Base-by-base conservation (phyloP, 495 filamentous ascomycete species). In the Penicillium robsamsonii region DNA sequence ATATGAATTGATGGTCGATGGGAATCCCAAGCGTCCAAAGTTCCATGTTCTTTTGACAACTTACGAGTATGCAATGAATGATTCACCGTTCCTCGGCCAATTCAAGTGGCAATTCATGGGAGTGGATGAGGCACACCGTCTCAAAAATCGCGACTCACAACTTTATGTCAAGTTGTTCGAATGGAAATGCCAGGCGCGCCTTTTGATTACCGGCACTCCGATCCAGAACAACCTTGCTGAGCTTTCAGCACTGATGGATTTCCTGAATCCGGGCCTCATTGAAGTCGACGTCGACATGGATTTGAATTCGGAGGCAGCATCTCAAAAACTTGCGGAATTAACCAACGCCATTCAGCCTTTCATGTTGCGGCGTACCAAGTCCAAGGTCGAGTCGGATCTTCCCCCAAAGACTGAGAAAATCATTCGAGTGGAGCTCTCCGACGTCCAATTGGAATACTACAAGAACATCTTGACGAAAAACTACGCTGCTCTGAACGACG, bases 321-420 rank as follows among this genome's bases (percentile, higher is more conserved):
- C 85, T 29, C 72, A 81, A 53, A 89, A 90, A 62, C 74, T 90
- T 22, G 81, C 79, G 10, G 86, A 91, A 57, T 75, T 96, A 42
- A 90, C 87, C 18, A 75, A 80, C 6, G 79, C 87, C 4, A 92
- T 97, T 61, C 81, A 88, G 25, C 93, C 93, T 3, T 96, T 87
- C 65, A 97, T 99, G 79, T 76, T 99, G 40, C 88, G 94, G n/a
- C 89, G 94, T 17, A 96, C 94, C 9, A 99, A 99, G 71, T 89
- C 94, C 58, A 96, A 90, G 41, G 94, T 99, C 10, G 94, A 97
- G 68, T 94, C 90, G 29, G 94, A 97, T 55, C 77, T 99, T 29
- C 94, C 94, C 5, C 90, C 92, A 0, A 99, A 99, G 76, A 94
- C 88, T 0, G 94, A 99, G 66, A 97, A 97, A 76, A 99, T 97